phyloP scores from a whole-genome alignment of 768 basidiomycete genomes.

The Saitozyma sp. region DNA sequence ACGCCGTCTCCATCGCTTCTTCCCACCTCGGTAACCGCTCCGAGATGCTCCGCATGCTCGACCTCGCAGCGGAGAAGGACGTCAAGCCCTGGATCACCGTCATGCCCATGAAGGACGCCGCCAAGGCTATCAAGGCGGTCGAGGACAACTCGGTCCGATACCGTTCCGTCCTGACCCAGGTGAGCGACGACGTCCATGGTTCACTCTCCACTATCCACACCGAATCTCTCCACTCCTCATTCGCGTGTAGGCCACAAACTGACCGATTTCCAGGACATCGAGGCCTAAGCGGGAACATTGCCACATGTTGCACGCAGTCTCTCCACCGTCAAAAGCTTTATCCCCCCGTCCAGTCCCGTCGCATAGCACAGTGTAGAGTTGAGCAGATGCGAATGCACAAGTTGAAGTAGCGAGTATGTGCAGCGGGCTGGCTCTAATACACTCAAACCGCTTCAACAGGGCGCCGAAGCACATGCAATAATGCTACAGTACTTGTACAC shows the following conservation, averaged over 20 bases:
- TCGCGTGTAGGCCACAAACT: not conserved
- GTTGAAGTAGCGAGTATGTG: too few relatives aligned
- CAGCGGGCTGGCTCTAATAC: too few relatives aligned
- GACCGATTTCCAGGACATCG: slow-evolving; percentile 7
- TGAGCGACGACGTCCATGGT: not conserved
- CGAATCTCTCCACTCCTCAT: not conserved
- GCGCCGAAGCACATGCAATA: too few relatives aligned
- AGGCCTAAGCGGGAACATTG: slow-evolving; percentile 1
- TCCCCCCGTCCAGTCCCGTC: too few relatives aligned
- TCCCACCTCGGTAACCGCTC: slow-evolving; percentile 62
- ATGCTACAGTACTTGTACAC: too few relatives aligned
- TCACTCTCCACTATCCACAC: too few relatives aligned
- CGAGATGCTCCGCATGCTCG: slow-evolving; percentile 63
- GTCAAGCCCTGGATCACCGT: slow-evolving; percentile 61
- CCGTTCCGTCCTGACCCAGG: slow-evolving; percentile 59
- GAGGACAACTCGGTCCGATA: slow-evolving; percentile 60
- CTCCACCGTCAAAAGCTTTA: too few relatives aligned
- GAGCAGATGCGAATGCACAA: too few relatives aligned
- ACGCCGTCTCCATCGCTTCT: slow-evolving; percentile 45
- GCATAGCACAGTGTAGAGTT: too few relatives aligned
- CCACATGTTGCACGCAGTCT: too few relatives aligned
- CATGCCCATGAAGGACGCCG: slow-evolving; percentile 60
- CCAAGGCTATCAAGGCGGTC: slow-evolving; percentile 59
- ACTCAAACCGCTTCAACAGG: too few relatives aligned
- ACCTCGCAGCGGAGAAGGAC: slow-evolving; percentile 62